phyloP scores from a whole-genome alignment of 192 early-diverging fungal species.

The Geranomyces variabilis region DNA sequence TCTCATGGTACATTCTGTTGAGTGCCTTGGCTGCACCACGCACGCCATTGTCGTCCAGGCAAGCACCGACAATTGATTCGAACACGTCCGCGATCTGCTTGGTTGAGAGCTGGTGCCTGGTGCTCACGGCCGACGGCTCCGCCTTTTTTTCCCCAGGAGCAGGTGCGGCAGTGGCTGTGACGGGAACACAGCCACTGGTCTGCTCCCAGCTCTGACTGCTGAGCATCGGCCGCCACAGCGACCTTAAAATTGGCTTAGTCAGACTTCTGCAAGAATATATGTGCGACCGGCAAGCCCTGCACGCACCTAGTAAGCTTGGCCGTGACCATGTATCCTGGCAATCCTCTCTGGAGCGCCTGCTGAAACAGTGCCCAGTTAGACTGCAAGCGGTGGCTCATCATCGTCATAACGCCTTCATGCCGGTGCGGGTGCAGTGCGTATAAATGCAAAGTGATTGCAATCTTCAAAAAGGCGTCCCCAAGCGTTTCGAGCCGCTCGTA shows the following conservation, averaged over 20 bases:
- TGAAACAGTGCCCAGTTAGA: constrained; percentile 26
- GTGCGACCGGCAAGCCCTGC: neutral
- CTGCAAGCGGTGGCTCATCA: constrained; percentile 24
- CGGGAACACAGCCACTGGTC: constrained; percentile 36
- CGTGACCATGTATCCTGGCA: constrained; percentile 32
- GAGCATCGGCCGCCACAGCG: constrained; percentile 38
- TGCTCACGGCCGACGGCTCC: neutral
- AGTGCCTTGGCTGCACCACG: constrained; percentile 39
- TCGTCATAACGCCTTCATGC: constrained; percentile 40
- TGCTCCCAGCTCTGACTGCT: constrained; percentile 44
- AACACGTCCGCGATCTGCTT: constrained; percentile 86
- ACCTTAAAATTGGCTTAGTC: neutral
- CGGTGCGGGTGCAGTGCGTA: constrained; percentile 72
- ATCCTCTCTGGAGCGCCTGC: neutral
- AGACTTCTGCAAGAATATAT: neutral
- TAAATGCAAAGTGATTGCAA: constrained; percentile 69
- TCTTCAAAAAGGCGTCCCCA: constrained; percentile 89
- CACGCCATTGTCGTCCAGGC: constrained; percentile 57
- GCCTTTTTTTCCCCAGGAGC: neutral
- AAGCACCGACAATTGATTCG: constrained; percentile 82
- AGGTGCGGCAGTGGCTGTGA: neutral
- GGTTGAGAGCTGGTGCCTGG: constrained; percentile 60
- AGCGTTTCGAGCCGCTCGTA: constrained; percentile 90
- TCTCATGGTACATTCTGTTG: constrained; percentile 30
- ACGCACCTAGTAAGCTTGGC: constrained; percentile 23